Percentiles rank a stretch among this genome's conserved stretches.
Evolutionary conservation across 345 rosid species (phyloP).

Genomic region (Citrus australasica): DNA sequence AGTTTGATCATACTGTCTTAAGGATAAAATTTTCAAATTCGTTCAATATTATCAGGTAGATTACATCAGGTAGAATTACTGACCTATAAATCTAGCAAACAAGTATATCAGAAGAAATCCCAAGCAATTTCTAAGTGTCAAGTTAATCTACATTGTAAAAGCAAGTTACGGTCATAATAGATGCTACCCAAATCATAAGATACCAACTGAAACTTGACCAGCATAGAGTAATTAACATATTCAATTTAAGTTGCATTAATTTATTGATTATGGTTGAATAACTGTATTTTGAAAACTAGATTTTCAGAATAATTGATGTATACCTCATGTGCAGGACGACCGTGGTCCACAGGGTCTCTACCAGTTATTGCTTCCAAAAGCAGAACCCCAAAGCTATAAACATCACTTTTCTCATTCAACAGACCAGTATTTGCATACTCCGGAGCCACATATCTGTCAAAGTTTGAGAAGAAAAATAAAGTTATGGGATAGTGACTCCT

Average conservation of each 20-base stretch:
- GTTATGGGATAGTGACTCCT: background rate
- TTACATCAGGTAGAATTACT: background rate
- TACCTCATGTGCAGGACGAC: slow-evolving; percentile 88
- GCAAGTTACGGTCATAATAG: background rate
- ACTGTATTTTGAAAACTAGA: background rate
- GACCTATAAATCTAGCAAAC: background rate
- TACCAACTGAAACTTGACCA: background rate
- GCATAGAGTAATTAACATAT: slow-evolving; percentile 1
- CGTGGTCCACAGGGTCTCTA: slow-evolving; percentile 96
- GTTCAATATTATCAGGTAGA: background rate
- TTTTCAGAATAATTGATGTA: slow-evolving; percentile 5
- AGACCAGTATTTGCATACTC: slow-evolving; percentile 99
- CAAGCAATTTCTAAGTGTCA: background rate
- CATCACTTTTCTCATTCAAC: slow-evolving; percentile 97
- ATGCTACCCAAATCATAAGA: background rate
- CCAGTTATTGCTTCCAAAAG: slow-evolving; percentile 90
- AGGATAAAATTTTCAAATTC: background rate
- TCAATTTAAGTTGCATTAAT: background rate
- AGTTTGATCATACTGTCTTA: background rate
- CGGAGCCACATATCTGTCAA: slow-evolving; percentile 90
- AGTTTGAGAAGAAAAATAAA: background rate
- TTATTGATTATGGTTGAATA: background rate
- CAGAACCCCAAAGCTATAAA: slow-evolving; percentile 94
- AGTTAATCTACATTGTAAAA: background rate
- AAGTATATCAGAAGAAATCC: background rate